Base-by-base conservation (phyloP, 2,329 filamentous ascomycete species). In the Trichoderma aggressivum region DNA sequence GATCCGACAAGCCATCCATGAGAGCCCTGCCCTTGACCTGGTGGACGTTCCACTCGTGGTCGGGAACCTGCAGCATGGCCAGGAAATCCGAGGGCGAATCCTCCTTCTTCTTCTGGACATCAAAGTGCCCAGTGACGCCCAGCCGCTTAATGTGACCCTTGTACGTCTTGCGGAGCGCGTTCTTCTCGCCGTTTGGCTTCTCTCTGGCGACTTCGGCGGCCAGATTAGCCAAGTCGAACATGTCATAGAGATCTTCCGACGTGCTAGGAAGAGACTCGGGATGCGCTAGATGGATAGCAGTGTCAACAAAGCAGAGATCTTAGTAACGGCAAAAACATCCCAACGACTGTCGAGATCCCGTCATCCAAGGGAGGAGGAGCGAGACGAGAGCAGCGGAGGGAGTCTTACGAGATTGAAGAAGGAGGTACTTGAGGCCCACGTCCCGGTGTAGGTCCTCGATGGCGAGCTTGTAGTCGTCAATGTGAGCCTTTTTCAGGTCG, bases 391-490 rank as follows among this genome's bases (percentile, higher is more conserved):
- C 76, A 78, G 78, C 75, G 77, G 82, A 84, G 86, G 86, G 84
- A 85, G 85, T 81, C 88, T 90, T 90, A 90, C 88, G 85, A 84
- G 84, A 88, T 85, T 86, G 87, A 85, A 88, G 88, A 82, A 91
- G 84, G 77, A 90, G 85, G 82, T 90, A 90, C 82, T 90, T 90
- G 78, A 86, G 83, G 81, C 89, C 89, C 73, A 91, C 88, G 84
- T 91, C 88, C 77, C 88, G 81, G 79, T 91, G 89, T 76, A 91
- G 84, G 81, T 89, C 86, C 76, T 90, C 85, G 81, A 91, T 89
- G 81, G 86, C 86, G 75, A 87, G 82, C 81, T 84, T 86, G 82
- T 86, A 84, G 79, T 86, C 85, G 82, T 90, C 88, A 81, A 88
- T 81, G 75, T 90, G 86, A 78, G 86, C 81, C 81, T 91, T 91